Base-by-base conservation (phyloP, 2,329 filamentous ascomycete species). In the Pseudocercospora crystallina region DNA sequence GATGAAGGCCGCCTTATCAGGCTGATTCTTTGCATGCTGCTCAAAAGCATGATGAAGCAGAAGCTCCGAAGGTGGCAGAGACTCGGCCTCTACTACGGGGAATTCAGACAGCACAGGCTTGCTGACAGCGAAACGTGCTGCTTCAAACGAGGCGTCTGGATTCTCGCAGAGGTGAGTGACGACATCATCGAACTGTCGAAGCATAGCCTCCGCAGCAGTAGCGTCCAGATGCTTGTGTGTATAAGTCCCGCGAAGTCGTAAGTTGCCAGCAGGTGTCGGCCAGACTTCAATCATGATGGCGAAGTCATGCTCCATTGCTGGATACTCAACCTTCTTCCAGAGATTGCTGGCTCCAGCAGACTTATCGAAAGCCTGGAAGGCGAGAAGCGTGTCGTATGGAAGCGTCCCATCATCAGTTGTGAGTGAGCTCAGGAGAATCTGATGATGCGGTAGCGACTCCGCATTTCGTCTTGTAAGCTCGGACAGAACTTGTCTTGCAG, bases 1-100 rank as follows among this genome's bases (percentile, higher is more conserved):
- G 20, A 80, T 74, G 1, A 94, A 60, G 0, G 89, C 89, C 12
- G 76, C 65, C 13, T 76, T 74, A 2, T 78, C 61, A 0, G 87
- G 82, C 11, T 72, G 66, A 8, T 61, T 53, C 0, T 56, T 58
- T 1, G 77, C 82, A 29, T 78, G 73, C 0, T 60, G 61, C 60
- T 89, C 81, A 32, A 90, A 56, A 14, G 39, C 37, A 15, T 29
- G 15, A 20, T 56, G 53, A n/a, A 56, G 33, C 2, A 41, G 31
- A 3, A 43, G 29, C 13, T 51, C 37, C 10, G 47, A 34, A 9
- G 34, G 11, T 11, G 43, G 34, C 11, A 43, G n/a, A 5, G 10
- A 38, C 11, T 37, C 17, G 11, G 33, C 15, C 11, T 33, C 20
- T 10, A 15, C 35, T 11, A 46, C 36, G 11, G 41, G 45, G 15